Evolutionary conservation across 1,139 yeast genomes (phyloP), one percentile per base, ranked within the genome.

Genomic region (Taphrina pruni): DNA sequence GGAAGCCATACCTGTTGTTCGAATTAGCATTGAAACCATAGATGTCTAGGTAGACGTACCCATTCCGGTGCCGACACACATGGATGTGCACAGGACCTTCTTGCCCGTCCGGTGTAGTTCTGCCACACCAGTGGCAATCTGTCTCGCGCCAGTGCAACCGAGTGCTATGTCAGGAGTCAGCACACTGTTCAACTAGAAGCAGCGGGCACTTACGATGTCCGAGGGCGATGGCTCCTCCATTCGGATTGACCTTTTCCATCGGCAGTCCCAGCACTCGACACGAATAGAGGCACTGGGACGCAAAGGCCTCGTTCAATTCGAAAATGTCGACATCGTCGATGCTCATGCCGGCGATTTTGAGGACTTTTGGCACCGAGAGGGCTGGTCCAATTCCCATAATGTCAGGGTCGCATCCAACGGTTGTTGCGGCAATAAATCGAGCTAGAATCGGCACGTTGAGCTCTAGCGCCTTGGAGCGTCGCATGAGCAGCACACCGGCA

Each of bases 331-430:
- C 81, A 75, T 92, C 97, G 66, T 84, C 83, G 51, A 85, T 82
- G 21, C 83, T 81, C 73, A 93, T 79, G 43, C 89, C 89, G 57
- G 87, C 79, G 76, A 86, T 86, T 77, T 85, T 81, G 76, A 93
- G 85, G 21, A 90, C 88, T 71, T 84, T 85, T 72, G 97, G 97
- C 75, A 93, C 91, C 72, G 98, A 97, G 75, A 86, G 86, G 45
- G 96, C 97, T 71, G 97, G 97, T 68, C 97, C 98, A 76, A 93
- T 87, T 72, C 98, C 98, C 98, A 93, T 93, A 73, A 92, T 86
- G 80, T 90, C 96, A 51, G 98, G 97, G 71, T 97, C 97, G 62
- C 93, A 97, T 77, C 98, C 97, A 70, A 88, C 93, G 65, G 87
- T 81, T 71, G 87, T 84, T 77, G 90, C 86, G 75, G 87, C 88